phyloP scores from a whole-genome alignment of 768 basidiomycete species.

The Tremella mesenterica region DNA sequence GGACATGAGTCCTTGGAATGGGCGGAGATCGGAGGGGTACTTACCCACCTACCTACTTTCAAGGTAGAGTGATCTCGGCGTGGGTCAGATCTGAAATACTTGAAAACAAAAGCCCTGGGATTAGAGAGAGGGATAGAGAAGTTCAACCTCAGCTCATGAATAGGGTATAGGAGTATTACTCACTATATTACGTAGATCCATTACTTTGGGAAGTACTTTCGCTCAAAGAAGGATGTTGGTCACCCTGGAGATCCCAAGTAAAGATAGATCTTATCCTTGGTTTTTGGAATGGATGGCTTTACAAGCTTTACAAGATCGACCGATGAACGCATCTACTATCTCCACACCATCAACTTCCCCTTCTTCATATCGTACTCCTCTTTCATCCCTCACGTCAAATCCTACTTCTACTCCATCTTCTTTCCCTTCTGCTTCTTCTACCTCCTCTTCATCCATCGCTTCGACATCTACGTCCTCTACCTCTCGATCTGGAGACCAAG shows the following conservation, averaged over 20 bases:
- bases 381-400: neutral
- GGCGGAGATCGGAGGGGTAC: too few species aligned
- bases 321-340: slow-evolving; percentile 83
- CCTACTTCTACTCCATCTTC: slow-evolving; percentile 17
- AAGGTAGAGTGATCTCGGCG: too few species aligned
- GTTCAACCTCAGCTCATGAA: too few species aligned
- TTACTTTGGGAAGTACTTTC: slow-evolving; percentile 60
- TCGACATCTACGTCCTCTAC: neutral
- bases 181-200: slow-evolving; percentile 62
- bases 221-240: slow-evolving; percentile 86
- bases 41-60: too few species aligned
- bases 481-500: slow-evolving; percentile 1
- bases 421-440: slow-evolving; percentile 12
- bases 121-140: too few species aligned
- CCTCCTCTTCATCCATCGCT: neutral
- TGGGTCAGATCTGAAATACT: too few species aligned
- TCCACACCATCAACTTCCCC: slow-evolving; percentile 16
- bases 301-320: too few species aligned
- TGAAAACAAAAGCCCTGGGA: too few species aligned
- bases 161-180: slow-evolving; percentile 87
- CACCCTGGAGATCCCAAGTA: slow-evolving; percentile 89
- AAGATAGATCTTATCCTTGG: slow-evolving; percentile 91
- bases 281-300: slow-evolving; percentile 92
- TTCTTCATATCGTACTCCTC: neutral
- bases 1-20: too few species aligned